Base-by-base conservation (phyloP, 305 asterid species). In the Rubia peregrina region DNA sequence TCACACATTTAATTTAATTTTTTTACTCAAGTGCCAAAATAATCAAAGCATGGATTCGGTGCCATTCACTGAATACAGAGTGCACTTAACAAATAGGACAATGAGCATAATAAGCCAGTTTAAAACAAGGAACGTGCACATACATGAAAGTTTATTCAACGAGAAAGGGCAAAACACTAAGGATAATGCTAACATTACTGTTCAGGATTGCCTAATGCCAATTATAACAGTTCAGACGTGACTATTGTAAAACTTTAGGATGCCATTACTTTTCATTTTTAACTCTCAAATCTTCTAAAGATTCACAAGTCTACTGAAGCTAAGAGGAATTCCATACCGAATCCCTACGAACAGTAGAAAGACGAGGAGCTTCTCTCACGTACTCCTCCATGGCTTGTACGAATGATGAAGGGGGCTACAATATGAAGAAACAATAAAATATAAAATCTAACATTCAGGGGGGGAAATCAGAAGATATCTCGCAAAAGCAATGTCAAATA, bases 351-450 rank as follows among this genome's bases (percentile, higher is more conserved):
- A 82, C 92, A 10, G 87, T 75, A 72, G 99, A 90, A 78, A 84
- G 71, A 40, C 95, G 98, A 10, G 99, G 97, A 71, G 97, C 98
- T 9, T 95, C 99, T 83, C 84, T 86, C 48, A 92, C 97, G 70
- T 92, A 95, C 85, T 95, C 98, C 85, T 95, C 99, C 99, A 95
- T 91, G 69, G 98, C 90, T 92, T 88, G 98, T 72, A 94, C 68
- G 78, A 94, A 94, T 55, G 99, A 94, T 74, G 94, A 95, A 61
- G 98, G 98, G 60, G 99, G 98, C 99, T 94, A 75, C 62, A 83
- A 69, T 38, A 74, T 64, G 76, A 71, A 78, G 64, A 75, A 76
- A 43, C 53, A 40, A 73, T 24, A 72, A 65, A 48, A 61, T 46
- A 69, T 19, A 5, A 55, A 64, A 72, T 68, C 26, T 36, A 14